Percentiles rank a stretch among this genome's conserved stretches.
phyloP scores from a whole-genome alignment of 2,329 filamentous ascomycete genomes.

The Falciphora oryzae region DNA sequence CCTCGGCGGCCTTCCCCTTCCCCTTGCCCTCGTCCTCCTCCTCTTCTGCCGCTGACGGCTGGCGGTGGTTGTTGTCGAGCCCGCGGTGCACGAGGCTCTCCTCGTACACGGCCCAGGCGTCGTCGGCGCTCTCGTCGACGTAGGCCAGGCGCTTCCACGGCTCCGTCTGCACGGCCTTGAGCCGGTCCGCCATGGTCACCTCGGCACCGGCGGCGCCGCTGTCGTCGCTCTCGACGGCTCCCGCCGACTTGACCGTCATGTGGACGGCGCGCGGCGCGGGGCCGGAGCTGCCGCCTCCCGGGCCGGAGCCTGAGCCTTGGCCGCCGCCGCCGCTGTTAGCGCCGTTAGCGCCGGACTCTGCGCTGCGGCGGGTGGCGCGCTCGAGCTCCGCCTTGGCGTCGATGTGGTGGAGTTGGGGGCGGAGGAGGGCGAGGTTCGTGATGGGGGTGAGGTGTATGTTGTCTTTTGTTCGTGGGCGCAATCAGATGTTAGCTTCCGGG shows the following conservation, averaged over 20 bases:
- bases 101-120: conserved; percentile 71
- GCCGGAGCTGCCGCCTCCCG: conserved; percentile 27
- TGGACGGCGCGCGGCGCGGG: conserved; percentile 69
- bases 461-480: conserved; percentile 40
- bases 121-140: conserved; percentile 71
- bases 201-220: conserved; percentile 42
- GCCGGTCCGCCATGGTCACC: conserved; percentile 68
- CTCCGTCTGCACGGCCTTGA: conserved; percentile 75
- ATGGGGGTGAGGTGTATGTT: conserved; percentile 83
- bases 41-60: conserved; percentile 8
- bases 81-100: conserved; percentile 58
- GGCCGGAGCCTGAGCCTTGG: conserved; percentile 24
- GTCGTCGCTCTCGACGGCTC: conserved; percentile 51
- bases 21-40: conserved; percentile 22
- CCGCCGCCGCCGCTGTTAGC: conserved; percentile 28
- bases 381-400: conserved; percentile 76
- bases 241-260: conserved; percentile 76
- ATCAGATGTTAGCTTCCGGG: neutral
- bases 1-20: conserved; percentile 18
- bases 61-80: conserved; percentile 11
- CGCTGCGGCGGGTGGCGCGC: conserved; percentile 27
- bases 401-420: conserved; percentile 87
- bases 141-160: conserved; percentile 75
- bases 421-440: conserved; percentile 77
- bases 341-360: neutral